Percentiles rank a stretch among this genome's conserved stretches.
These are phyloP conservation scores for Fusarium chaquense DNA, from an alignment of 2,329 filamentous ascomycete genomes.

Conservation along the genomic window DNA sequence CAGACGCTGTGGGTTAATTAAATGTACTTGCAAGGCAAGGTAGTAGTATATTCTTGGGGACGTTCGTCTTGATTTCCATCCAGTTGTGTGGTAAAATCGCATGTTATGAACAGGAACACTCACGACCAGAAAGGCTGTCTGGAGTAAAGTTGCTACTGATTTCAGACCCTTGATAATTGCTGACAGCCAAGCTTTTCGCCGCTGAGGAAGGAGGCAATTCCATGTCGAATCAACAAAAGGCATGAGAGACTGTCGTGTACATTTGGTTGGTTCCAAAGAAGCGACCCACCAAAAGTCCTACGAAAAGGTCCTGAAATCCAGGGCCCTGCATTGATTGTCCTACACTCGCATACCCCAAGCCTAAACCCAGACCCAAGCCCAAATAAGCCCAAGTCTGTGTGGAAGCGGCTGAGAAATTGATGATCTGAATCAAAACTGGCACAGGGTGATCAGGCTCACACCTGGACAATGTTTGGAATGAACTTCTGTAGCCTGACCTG, in stretches of 20 bases:
- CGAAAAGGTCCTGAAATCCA: constrained; percentile 23
- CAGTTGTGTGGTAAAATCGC: neutral
- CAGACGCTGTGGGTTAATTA: too few species aligned
- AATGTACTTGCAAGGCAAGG: neutral
- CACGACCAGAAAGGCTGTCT: neutral
- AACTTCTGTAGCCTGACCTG: neutral
- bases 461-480: neutral
- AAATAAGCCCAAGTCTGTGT: neutral
- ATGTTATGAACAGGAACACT: neutral
- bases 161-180: neutral
- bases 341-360: neutral
- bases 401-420: constrained; percentile 1
- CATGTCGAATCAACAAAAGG: neutral
- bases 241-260: neutral
- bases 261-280: too few species aligned
- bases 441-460: constrained; percentile 5
- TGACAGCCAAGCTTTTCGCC: constrained; percentile 3
- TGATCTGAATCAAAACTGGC: neutral
- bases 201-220: constrained; percentile 3
- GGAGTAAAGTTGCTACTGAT: neutral
- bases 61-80: neutral
- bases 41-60: neutral
- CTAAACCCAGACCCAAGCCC: neutral
- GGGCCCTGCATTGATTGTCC: constrained; percentile 9
- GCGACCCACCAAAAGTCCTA: constrained; percentile 23